These are phyloP conservation scores for Tuber aestivum DNA, from an alignment of 495 filamentous ascomycete genomes.

Conservation along the genomic window DNA sequence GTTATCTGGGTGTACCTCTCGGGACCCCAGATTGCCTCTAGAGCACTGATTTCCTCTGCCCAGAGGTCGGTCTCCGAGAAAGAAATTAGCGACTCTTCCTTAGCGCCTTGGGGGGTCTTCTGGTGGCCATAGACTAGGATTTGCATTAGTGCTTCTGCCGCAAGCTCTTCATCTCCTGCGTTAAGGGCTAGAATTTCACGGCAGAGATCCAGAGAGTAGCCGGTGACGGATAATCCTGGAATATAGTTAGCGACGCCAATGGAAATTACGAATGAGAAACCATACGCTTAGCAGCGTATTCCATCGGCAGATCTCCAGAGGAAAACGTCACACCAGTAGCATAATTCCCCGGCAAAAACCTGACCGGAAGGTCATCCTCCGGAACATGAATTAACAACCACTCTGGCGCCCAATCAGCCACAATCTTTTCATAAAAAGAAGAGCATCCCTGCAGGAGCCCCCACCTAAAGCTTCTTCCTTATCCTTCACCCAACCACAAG, in stretches of 20 bases:
- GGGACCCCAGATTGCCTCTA: constrained; percentile 70
- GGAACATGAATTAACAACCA: constrained; percentile 96
- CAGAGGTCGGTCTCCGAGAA: constrained; percentile 51
- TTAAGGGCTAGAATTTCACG: constrained; percentile 62
- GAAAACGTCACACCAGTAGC: constrained; percentile 79
- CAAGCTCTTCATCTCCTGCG: constrained; percentile 65
- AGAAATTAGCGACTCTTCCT: constrained; percentile 35
- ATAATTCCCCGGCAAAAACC: constrained; percentile 87
- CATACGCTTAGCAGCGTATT: constrained; percentile 38
- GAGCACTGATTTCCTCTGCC: constrained; percentile 73
- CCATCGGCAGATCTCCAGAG: constrained; percentile 57
- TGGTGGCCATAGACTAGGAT: constrained; percentile 50
- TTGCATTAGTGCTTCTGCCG: constrained; percentile 71
- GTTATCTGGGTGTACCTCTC: constrained; percentile 30
- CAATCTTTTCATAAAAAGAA: neutral
- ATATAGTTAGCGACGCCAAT: constrained; percentile 2
- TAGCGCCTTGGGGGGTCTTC: constrained; percentile 5
- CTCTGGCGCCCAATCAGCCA: constrained; percentile 39
- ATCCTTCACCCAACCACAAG: constrained; percentile 77
- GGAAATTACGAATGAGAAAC: neutral
- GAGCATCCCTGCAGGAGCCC: constrained; percentile 10
- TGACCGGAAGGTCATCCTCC: constrained; percentile 85
- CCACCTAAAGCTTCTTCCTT: constrained; percentile 76
- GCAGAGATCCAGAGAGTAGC: constrained; percentile 80
- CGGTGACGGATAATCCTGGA: constrained; percentile 58